A percentile compares a stretch with the other conserved stretches of the same genome.
phyloP scores from a whole-genome alignment of 495 filamentous ascomycete genomes.

The Aspergillus funiculosus region DNA sequence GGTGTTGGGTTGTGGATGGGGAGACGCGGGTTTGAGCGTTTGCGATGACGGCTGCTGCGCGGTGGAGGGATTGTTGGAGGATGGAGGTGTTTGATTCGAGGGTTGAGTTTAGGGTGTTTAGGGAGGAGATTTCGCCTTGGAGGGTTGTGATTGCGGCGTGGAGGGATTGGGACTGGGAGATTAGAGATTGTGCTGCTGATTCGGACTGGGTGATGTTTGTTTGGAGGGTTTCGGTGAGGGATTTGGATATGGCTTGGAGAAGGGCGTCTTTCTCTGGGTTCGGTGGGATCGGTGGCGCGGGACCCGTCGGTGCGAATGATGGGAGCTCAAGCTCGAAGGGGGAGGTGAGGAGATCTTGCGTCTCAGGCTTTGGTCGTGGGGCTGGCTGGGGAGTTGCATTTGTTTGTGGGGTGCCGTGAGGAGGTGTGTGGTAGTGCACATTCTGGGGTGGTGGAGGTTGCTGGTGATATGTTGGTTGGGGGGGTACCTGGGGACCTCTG shows the following conservation, averaged over 20 bases:
- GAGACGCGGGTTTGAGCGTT: constrained; percentile 45
- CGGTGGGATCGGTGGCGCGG: constrained; percentile 81
- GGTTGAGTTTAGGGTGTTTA: constrained; percentile 61
- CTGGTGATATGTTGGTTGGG: constrained; percentile 13
- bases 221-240: constrained; percentile 60
- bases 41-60: constrained; percentile 74
- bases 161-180: constrained; percentile 75
- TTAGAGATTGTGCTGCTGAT: constrained; percentile 64
- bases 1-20: constrained; percentile 17
- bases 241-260: constrained; percentile 65
- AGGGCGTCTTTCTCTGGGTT: constrained; percentile 96
- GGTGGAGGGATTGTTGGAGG: constrained; percentile 66
- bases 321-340: constrained; percentile 64
- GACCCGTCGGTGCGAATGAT: constrained; percentile 45
- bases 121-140: constrained; percentile 62
- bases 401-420: constrained; percentile 8
- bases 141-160: constrained; percentile 58
- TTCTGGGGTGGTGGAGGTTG: constrained; percentile 14
- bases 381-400: constrained; percentile 18
- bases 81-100: constrained; percentile 72
- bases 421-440: background rate
- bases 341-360: constrained; percentile 66
- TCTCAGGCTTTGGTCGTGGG: constrained; percentile 40
- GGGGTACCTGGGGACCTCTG: constrained; percentile 8
- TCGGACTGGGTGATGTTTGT: constrained; percentile 58